Evolutionary conservation across 1,284 basidiomycete genomes (phyloP).

Genomic region (Apiotrichum brassicae): DNA sequence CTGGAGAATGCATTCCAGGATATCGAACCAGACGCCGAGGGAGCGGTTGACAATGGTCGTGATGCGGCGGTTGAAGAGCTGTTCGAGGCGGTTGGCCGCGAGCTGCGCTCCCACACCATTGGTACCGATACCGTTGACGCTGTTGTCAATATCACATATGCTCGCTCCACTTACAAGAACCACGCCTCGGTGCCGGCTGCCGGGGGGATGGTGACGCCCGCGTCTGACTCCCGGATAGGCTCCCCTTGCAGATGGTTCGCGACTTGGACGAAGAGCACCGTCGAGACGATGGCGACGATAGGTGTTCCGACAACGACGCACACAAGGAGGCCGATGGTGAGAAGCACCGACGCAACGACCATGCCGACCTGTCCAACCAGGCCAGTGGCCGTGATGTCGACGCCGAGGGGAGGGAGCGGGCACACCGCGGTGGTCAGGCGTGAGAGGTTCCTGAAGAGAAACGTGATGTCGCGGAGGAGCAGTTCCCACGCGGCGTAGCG

Average conservation of each 20-base stretch:
- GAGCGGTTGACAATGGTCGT: constrained; percentile 33
- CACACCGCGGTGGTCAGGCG: constrained; percentile 17
- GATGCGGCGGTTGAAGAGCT: constrained; percentile 26
- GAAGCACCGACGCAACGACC: constrained; percentile 13
- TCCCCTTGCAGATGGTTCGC: constrained; percentile 3
- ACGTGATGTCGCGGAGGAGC: constrained; percentile 10
- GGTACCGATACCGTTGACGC: constrained; percentile 38
- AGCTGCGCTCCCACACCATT: constrained; percentile 20
- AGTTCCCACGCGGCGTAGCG: constrained; percentile 4
- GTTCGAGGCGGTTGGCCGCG: constrained; percentile 21
- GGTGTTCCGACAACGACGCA: background rate
- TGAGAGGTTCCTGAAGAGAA: constrained; percentile 9
- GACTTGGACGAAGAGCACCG: constrained; percentile 5
- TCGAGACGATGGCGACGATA: background rate
- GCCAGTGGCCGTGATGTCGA: constrained; percentile 14
- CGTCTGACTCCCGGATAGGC: constrained; percentile 1
- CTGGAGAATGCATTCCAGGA: constrained; percentile 36
- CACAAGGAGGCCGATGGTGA: constrained; percentile 11
- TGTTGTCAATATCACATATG: background rate
- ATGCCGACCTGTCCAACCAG: constrained; percentile 16
- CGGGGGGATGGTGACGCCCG: background rate
- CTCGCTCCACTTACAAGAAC: constrained; percentile 27
- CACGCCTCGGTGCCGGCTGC: constrained; percentile 20
- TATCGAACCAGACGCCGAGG: constrained; percentile 32
- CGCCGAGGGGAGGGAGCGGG: constrained; percentile 2